Evolutionary conservation across 805 yeast genomes (phyloP).

Genomic region (Cyberlindnera mycetangii): DNA sequence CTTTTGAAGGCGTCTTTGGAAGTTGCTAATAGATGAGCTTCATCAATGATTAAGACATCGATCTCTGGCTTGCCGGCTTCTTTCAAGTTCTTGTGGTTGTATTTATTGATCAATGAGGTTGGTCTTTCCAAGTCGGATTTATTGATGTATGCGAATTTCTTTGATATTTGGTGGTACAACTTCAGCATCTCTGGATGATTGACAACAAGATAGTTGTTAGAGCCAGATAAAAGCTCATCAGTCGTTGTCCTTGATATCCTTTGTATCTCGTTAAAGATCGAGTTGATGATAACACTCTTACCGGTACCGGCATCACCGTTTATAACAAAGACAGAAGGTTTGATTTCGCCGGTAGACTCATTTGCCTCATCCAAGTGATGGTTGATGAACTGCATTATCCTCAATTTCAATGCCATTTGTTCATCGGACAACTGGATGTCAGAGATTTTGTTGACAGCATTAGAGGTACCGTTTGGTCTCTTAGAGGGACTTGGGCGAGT

Average conservation of each 20-base stretch:
- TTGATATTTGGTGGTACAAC: constrained; percentile 38
- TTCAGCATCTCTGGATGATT: constrained; percentile 49
- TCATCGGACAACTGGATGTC: constrained; percentile 37
- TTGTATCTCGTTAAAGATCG: constrained; percentile 43
- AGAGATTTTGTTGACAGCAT: constrained; percentile 38
- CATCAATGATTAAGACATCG: constrained; percentile 43
- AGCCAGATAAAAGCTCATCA: constrained; percentile 27
- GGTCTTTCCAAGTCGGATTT: constrained; percentile 43
- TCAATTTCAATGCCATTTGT: constrained; percentile 31
- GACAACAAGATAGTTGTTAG: constrained; percentile 39
- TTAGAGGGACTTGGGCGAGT: constrained; percentile 4
- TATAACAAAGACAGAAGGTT: constrained; percentile 38
- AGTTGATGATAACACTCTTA: constrained; percentile 41
- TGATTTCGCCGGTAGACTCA: constrained; percentile 4
- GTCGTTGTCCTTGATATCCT: constrained; percentile 22
- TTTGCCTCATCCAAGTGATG: too few species aligned
- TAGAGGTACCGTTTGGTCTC: constrained; percentile 10
- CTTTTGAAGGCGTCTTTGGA: constrained; percentile 43
- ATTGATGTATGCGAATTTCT: constrained; percentile 35
- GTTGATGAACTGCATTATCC: constrained; percentile 31
- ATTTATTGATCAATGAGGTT: constrained; percentile 39
- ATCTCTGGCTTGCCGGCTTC: constrained; percentile 9
- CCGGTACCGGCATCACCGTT: constrained; percentile 51
- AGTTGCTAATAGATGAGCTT: constrained; percentile 43
- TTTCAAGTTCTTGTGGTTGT: constrained; percentile 12